phyloP scores from a whole-genome alignment of 371 early-diverging fungal species.

The Zychaea mexicana region DNA sequence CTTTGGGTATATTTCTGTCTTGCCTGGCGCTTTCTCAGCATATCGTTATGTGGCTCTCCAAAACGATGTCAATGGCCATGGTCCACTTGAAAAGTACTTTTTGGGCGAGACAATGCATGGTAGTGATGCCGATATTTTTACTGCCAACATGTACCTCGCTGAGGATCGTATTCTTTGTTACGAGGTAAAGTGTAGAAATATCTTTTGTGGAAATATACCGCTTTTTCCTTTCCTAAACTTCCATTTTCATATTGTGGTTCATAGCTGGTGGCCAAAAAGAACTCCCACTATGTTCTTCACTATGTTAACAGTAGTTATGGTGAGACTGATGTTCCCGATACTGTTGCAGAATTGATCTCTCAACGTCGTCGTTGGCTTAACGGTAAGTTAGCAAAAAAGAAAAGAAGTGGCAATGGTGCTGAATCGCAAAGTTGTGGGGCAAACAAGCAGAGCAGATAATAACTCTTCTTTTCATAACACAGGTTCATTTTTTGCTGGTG shows the following conservation, averaged over 20 bases:
- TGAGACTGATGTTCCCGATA: constrained; percentile 88
- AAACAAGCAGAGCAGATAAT: background rate
- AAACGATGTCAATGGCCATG: constrained; percentile 65
- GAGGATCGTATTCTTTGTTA: constrained; percentile 91
- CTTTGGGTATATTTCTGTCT: constrained; percentile 96
- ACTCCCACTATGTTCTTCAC: constrained; percentile 69
- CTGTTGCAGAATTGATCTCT: constrained; percentile 78
- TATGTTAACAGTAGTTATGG: constrained; percentile 72
- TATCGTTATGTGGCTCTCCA: constrained; percentile 90
- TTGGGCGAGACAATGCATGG: constrained; percentile 90
- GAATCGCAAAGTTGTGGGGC: too few species aligned
- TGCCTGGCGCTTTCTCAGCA: constrained; percentile 97
- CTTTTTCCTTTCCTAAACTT: too few species aligned
- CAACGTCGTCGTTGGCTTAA: constrained; percentile 92
- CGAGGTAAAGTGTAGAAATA: too few species aligned
- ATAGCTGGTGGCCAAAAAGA: constrained; percentile 70
- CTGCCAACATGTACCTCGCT: constrained; percentile 79
- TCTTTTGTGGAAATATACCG: too few species aligned
- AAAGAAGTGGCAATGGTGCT: too few species aligned
- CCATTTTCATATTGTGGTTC: too few species aligned
- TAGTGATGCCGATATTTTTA: constrained; percentile 67
- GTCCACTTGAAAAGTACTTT: constrained; percentile 90
- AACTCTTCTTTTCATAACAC: background rate
- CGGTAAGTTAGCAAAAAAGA: constrained; percentile 40
- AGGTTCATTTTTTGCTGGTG: constrained; percentile 93